A percentile compares a stretch with the other conserved stretches of the same genome.
Evolutionary conservation across 371 early-diverging fungal species (phyloP).

Genomic region (Lichtheimia ramosa): DNA sequence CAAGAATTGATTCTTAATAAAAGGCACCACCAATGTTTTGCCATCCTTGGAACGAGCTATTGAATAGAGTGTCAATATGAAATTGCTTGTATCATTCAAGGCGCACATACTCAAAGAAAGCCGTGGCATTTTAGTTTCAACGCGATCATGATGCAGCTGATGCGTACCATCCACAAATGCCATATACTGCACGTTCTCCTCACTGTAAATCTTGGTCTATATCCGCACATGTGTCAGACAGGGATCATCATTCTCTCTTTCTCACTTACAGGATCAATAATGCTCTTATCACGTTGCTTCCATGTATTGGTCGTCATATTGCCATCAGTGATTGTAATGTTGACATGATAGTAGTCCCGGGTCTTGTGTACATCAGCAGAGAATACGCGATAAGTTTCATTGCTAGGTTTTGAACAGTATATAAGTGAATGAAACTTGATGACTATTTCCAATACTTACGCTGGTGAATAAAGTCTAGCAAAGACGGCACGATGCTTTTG

Average conservation of each 20-base stretch:
- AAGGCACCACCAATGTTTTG: slow-evolving; percentile 33
- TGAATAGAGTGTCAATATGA: neutral
- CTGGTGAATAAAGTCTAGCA: slow-evolving; percentile 29
- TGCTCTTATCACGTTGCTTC: slow-evolving; percentile 3
- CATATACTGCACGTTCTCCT: slow-evolving; percentile 29
- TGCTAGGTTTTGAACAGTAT: slow-evolving; percentile 13
- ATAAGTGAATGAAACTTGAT: neutral
- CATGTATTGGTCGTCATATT: slow-evolving; percentile 1
- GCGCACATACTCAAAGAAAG: slow-evolving; percentile 1
- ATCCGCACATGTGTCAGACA: neutral
- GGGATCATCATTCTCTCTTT: no score
- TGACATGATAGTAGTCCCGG: slow-evolving; percentile 15
- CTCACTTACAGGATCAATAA: no score
- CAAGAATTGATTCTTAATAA: slow-evolving; percentile 31
- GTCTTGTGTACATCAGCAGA: slow-evolving; percentile 31
- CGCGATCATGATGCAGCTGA: slow-evolving; percentile 31
- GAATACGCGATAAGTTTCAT: slow-evolving; percentile 29
- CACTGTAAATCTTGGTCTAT: slow-evolving; percentile 28
- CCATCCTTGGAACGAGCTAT: slow-evolving; percentile 26
- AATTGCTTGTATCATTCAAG: neutral
- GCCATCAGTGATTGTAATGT: slow-evolving; percentile 31
- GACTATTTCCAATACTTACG: slow-evolving; percentile 16
- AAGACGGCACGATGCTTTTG: slow-evolving; percentile 17
- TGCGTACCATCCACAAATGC: slow-evolving; percentile 38
- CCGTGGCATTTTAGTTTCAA: slow-evolving; percentile 29